Percentiles rank a stretch among this genome's conserved stretches.
phyloP scores from a whole-genome alignment of 495 filamentous ascomycete species.

The Corynascus novoguineensis region DNA sequence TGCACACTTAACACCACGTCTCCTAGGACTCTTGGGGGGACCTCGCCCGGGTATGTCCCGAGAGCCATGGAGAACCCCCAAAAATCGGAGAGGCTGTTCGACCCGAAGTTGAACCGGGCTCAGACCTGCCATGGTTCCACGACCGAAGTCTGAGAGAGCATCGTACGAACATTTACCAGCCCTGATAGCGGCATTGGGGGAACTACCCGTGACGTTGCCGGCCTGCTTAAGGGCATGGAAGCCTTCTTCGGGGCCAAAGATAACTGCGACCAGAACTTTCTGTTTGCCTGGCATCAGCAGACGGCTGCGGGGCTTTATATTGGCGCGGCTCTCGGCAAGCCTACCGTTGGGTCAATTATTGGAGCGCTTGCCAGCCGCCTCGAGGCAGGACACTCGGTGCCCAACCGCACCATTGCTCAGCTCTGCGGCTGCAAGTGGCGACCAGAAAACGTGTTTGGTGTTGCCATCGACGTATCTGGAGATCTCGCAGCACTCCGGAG shows the following conservation, averaged over 20 bases:
- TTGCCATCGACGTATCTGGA: no score
- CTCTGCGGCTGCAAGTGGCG: background rate
- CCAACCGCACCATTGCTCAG: conserved; percentile 1
- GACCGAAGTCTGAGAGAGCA: background rate
- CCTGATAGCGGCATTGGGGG: background rate
- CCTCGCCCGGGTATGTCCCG: background rate
- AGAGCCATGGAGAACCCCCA: background rate
- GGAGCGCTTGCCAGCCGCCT: conserved; percentile 2
- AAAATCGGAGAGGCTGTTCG: background rate
- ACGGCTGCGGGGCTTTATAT: conserved; percentile 9
- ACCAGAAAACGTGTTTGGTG: background rate
- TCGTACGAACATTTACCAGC: background rate
- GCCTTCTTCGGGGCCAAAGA: conserved; percentile 7
- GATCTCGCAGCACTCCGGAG: conserved; percentile 3
- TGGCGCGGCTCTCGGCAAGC: conserved; percentile 8
- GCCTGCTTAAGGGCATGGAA: conserved; percentile 5
- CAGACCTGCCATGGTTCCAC: background rate
- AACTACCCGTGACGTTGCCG: background rate
- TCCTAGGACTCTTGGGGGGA: no score
- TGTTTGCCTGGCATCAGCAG: conserved; percentile 10
- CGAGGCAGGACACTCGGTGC: background rate
- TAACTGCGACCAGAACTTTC: conserved; percentile 14
- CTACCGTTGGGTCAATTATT: conserved; percentile 4
- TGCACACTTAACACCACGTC: conserved; percentile 13
- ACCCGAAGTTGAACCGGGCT: background rate